Evolutionary conservation across 2,329 filamentous ascomycete species (phyloP), one percentile per base, ranked within the genome.

Genomic region (Orbilia ellipsospora): DNA sequence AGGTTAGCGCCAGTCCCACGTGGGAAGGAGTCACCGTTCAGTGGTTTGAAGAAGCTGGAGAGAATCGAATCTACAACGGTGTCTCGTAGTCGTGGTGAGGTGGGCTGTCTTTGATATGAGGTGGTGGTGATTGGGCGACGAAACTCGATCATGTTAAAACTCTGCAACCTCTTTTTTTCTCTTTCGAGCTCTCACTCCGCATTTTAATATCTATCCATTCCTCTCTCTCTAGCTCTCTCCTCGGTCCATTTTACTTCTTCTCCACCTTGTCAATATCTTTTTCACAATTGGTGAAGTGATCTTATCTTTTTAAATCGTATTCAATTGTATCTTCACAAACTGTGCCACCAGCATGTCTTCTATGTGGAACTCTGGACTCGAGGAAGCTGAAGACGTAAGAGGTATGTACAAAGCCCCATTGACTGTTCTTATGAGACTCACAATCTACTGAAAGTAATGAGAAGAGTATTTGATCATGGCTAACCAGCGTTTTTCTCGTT

Each of bases 371-470:
- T 73, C 68, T 12, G 74, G 68, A 15, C 69, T 74, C 50, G 75
- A 79, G 26, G 78, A 78, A 59, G 72, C 77, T 57, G 78, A 79
- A 77, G 78, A 80, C 61, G 55, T 78, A 36, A 78, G 79, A 51
- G 70, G 78, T 79, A 78, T 40, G 20, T 23, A 23, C 23, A 31
- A 23, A n/a, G 36, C 16, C 26, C 40, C 23, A 44, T 44, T 44
- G 40, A n/a, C 10, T 44, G 12, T 36, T n/a, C 48, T 45, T n/a
- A 31, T 13, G 15, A 44, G 42, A 18, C 45, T 48, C 18, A 28
- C 57, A 64, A 44, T 50, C 31, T 36, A 26, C 26, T 61, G 55
- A 18, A 42, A 36, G 20, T 52, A 45, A 31, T 23, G 23, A 23
- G 4, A 23, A 23, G 23, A 23, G 59, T 51, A 51, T 5, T n/a